Conservation (phyloP, 2,329 filamentous ascomycete genomes). For the Plenodomus biglobosus region DNA sequence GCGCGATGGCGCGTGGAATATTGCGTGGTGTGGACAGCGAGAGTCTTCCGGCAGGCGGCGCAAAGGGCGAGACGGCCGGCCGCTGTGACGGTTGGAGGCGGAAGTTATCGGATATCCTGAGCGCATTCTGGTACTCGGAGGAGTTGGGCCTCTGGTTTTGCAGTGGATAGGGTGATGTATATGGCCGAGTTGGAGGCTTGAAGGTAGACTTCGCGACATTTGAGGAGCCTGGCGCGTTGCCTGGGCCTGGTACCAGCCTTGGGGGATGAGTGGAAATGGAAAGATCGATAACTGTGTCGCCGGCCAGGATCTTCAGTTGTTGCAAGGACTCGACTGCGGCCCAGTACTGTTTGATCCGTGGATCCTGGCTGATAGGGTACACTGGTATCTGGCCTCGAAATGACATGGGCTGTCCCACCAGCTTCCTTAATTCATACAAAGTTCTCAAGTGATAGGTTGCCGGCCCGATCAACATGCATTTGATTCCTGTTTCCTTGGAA, state of each 20-base stretch:
- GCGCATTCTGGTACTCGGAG: background rate
- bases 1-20: background rate
- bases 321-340: background rate
- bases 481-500: conserved; percentile 3
- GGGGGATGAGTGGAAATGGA: background rate
- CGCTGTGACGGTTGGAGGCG: background rate
- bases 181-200: background rate
- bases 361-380: conserved; percentile 12
- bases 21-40: background rate
- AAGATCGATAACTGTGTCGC: background rate
- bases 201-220: background rate
- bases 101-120: background rate
- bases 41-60: background rate
- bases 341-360: conserved; percentile 8
- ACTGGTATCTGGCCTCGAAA: conserved; percentile 14
- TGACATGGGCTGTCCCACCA: conserved; percentile 13
- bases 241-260: background rate
- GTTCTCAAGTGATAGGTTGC: conserved; percentile 12
- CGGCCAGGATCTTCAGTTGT: background rate
- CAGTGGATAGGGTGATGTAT: background rate
- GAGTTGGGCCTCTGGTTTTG: background rate
- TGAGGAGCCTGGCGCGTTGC: background rate
- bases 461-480: conserved; percentile 5
- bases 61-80: background rate
- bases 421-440: conserved; percentile 13